Evolutionary conservation across 1,284 basidiomycete species (phyloP).

Genomic region (Cutaneotrichosporon spelunceum): DNA sequence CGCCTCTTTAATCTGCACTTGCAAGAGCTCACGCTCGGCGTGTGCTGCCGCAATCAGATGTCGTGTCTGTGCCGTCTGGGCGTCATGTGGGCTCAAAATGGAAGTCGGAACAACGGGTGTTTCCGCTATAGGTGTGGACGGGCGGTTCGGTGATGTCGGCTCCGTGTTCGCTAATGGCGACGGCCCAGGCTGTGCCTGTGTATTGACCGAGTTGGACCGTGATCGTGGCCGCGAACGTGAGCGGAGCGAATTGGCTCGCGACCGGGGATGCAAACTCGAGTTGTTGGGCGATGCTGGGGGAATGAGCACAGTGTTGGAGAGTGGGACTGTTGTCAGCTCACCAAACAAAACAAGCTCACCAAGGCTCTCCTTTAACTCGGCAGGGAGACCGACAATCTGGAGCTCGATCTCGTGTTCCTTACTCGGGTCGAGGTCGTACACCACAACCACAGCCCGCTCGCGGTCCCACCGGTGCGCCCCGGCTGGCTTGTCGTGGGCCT

Average conservation of each 20-base stretch:
- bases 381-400: slow-evolving; percentile 45
- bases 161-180: slow-evolving; percentile 20
- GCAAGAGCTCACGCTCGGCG: slow-evolving; percentile 46
- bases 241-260: slow-evolving; percentile 48
- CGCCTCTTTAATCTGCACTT: slow-evolving; percentile 49
- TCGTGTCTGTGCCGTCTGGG: slow-evolving; percentile 44
- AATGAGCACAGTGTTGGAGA: slow-evolving; percentile 42
- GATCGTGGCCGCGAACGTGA: slow-evolving; percentile 46
- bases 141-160: slow-evolving; percentile 15
- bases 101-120: slow-evolving; percentile 32
- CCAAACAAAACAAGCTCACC: slow-evolving; percentile 21
- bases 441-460: slow-evolving; percentile 49
- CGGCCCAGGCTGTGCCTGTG: slow-evolving; percentile 21
- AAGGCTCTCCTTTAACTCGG: slow-evolving; percentile 31
- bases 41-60: slow-evolving; percentile 45
- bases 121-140: slow-evolving; percentile 15
- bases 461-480: slow-evolving; percentile 25
- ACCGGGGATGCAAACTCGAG: slow-evolving; percentile 35
- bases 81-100: slow-evolving; percentile 41
- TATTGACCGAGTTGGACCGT: slow-evolving; percentile 46
- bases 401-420: slow-evolving; percentile 52
- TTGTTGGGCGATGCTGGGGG: slow-evolving; percentile 36
- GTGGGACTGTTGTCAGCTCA: slow-evolving; percentile 21
- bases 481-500: neutral
- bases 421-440: slow-evolving; percentile 48